phyloP scores from a whole-genome alignment of 148 eudicot species.

The Agrostemma githago region DNA sequence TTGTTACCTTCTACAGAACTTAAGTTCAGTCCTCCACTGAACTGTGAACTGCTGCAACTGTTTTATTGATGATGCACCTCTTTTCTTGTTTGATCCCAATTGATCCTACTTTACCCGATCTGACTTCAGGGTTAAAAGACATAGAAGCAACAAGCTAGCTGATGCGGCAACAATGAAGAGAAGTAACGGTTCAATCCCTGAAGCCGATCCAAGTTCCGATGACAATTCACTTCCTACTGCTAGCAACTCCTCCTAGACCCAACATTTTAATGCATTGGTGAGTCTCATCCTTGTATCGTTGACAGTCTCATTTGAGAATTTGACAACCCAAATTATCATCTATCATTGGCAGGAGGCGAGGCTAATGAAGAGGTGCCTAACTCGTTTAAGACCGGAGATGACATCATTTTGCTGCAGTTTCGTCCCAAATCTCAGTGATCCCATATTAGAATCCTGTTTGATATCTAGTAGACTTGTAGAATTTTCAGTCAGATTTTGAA shows the following conservation, averaged over 20 bases:
- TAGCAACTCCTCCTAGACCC: conserved; percentile 4
- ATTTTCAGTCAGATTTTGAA: background rate
- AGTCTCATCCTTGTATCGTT: background rate
- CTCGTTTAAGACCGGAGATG: background rate
- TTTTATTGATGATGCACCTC: no score
- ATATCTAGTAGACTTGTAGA: background rate
- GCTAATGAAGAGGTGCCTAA: background rate
- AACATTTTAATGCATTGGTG: background rate
- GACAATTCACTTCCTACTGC: conserved; percentile 12
- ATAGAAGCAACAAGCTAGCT: conserved; percentile 17
- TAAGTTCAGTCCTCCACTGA: background rate
- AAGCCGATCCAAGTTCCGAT: conserved; percentile 28
- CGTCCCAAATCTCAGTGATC: background rate
- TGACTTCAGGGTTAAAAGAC: conserved; percentile 19
- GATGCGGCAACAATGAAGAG: conserved; percentile 14
- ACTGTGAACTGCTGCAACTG: background rate
- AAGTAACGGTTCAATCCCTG: conserved; percentile 8
- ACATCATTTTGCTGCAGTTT: background rate
- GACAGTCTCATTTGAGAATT: background rate
- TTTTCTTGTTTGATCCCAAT: background rate
- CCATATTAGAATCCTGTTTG: background rate
- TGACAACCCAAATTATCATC: background rate
- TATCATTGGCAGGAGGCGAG: conserved; percentile 11
- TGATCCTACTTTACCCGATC: background rate
- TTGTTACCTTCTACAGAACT: no score